Percentiles rank a stretch among this genome's conserved stretches.
Conservation (phyloP, 805 yeast species). For the Sporopachydermia lactativora region DNA sequence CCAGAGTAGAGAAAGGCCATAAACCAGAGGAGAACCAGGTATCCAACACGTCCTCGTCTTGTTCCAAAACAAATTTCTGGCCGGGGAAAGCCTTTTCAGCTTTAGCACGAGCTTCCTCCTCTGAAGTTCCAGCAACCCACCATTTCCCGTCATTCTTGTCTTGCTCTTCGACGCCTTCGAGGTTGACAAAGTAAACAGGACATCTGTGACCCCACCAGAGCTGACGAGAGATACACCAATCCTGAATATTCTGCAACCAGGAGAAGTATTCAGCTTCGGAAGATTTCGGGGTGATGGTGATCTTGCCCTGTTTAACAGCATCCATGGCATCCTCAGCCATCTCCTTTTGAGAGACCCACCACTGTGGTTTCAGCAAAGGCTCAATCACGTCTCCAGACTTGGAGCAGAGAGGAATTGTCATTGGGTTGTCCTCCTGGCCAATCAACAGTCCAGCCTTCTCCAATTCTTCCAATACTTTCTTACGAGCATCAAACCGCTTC, state of each 20-base stretch:
- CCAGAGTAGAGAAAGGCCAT: conserved; percentile 95
- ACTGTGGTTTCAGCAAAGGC: conserved; percentile 94
- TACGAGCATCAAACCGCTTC: conserved; percentile 91
- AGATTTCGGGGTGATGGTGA: conserved; percentile 72
- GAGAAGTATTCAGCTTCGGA: conserved; percentile 89
- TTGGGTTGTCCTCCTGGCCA: conserved; percentile 87
- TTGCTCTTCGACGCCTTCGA: conserved; percentile 43
- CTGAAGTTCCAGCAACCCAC: conserved; percentile 85
- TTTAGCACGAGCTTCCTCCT: conserved; percentile 74
- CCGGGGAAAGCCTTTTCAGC: conserved; percentile 65
- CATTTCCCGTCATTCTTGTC: conserved; percentile 50
- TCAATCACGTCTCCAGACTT: conserved; percentile 96
- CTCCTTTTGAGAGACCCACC: conserved; percentile 93
- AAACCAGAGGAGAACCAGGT: conserved; percentile 98
- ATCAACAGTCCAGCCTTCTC: conserved; percentile 60
- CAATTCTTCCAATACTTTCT: conserved; percentile 65
- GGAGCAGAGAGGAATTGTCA: conserved; percentile 88
- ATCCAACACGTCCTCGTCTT: conserved; percentile 96
- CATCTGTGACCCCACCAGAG: conserved; percentile 97
- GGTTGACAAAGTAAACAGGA: conserved; percentile 79
- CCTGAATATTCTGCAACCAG: conserved; percentile 94
- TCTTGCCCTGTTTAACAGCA: conserved; percentile 71
- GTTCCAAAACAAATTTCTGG: conserved; percentile 60
- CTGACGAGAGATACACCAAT: conserved; percentile 97
- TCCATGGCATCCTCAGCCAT: conserved; percentile 81